Conservation (phyloP, 2,329 filamentous ascomycete genomes). For the Ascochyta pisi region DNA sequence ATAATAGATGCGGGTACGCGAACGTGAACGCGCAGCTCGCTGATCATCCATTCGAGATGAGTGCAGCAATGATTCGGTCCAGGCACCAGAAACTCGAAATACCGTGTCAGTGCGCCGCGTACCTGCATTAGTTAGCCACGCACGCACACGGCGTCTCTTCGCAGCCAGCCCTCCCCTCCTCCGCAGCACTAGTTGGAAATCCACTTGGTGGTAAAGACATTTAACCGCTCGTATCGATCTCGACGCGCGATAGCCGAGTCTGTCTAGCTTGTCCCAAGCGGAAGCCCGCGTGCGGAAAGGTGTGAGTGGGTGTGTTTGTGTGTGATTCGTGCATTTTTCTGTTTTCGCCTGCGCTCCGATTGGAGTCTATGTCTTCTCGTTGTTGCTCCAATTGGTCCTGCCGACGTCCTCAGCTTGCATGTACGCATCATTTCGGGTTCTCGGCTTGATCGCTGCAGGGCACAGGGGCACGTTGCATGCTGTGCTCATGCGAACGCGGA, state of each 20-base stretch:
- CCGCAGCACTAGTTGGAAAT: neutral
- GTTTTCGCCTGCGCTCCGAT: neutral
- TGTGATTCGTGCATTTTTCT: neutral
- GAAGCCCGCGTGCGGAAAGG: neutral
- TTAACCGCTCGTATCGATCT: neutral
- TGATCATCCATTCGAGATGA: too few species aligned
- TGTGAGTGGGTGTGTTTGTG: neutral
- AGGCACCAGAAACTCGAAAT: too few species aligned
- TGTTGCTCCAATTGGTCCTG: neutral
- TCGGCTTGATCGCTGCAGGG: conserved; percentile 7
- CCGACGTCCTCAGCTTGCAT: neutral
- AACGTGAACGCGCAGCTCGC: too few species aligned
- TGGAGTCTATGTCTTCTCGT: neutral
- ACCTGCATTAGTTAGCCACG: neutral
- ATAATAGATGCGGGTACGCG: too few species aligned
- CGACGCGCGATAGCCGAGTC: neutral
- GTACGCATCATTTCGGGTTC: neutral
- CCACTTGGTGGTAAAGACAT: neutral
- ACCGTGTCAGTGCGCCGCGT: neutral
- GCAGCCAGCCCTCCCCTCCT: neutral
- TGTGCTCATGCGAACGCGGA: neutral
- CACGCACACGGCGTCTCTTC: neutral
- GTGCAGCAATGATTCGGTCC: too few species aligned
- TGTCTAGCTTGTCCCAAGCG: neutral
- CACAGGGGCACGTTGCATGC: conserved; percentile 7